These are phyloP conservation scores for Tuber melanosporum DNA, from an alignment of 495 filamentous ascomycete species.

Conservation along the genomic window DNA sequence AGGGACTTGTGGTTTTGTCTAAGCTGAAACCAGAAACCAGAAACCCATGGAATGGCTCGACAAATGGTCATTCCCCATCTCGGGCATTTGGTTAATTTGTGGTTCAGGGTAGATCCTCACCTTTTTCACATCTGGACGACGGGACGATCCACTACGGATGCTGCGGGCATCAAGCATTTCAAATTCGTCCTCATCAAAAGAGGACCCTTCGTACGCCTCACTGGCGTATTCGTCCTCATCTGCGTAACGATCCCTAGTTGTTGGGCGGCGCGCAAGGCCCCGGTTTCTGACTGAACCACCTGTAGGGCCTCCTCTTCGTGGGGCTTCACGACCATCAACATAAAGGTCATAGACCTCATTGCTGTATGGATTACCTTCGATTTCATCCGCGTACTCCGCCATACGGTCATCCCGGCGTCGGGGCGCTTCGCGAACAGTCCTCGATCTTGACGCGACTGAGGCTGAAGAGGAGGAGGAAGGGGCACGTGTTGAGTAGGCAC, in stretches of 20 bases:
- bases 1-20: background rate
- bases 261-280: slow-evolving; percentile 42
- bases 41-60: background rate
- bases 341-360: slow-evolving; percentile 71
- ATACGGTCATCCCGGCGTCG: slow-evolving; percentile 38
- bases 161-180: slow-evolving; percentile 59
- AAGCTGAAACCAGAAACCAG: background rate
- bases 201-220: slow-evolving; percentile 60
- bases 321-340: slow-evolving; percentile 35
- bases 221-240: slow-evolving; percentile 65
- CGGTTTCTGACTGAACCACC: slow-evolving; percentile 30
- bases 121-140: slow-evolving; percentile 40
- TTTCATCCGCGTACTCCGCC: slow-evolving; percentile 46
- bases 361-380: slow-evolving; percentile 53
- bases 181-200: slow-evolving; percentile 68
- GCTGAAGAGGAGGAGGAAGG: slow-evolving; percentile 34
- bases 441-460: slow-evolving; percentile 41
- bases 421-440: slow-evolving; percentile 36
- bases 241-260: slow-evolving; percentile 58
- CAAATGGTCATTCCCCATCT: background rate
- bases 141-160: slow-evolving; percentile 36
- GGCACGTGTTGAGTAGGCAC: slow-evolving; percentile 50
- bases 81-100: background rate
- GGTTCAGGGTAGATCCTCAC: slow-evolving; percentile 12
- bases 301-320: slow-evolving; percentile 38